Evolutionary conservation across 345 rosid genomes (phyloP).

Genomic region (Ceriops tagal): DNA sequence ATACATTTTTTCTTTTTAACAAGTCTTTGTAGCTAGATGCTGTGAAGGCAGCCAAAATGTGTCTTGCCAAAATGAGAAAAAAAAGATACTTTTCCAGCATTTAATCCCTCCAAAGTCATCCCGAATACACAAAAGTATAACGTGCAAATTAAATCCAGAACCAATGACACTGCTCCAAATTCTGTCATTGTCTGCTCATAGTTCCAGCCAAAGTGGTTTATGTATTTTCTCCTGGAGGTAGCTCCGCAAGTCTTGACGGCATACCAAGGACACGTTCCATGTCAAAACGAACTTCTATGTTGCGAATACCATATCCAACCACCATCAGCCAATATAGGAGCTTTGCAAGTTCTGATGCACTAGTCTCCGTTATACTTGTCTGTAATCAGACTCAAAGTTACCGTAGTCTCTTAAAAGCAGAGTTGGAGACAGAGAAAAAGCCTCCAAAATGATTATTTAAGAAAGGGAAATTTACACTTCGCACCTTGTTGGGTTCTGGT

Average conservation of each 20-base stretch:
- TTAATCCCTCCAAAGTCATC: too few relatives aligned
- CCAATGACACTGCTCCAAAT: background rate
- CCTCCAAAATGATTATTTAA: background rate
- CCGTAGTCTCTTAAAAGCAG: background rate
- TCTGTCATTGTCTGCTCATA: background rate
- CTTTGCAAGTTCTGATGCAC: slow-evolving; percentile 81
- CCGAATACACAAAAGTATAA: too few relatives aligned
- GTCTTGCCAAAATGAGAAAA: too few relatives aligned
- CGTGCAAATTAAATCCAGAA: background rate
- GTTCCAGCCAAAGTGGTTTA: slow-evolving; percentile 22
- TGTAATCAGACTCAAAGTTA: slow-evolving; percentile 25
- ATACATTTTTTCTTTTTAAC: too few relatives aligned
- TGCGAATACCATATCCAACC: slow-evolving; percentile 91
- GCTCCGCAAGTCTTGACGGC: slow-evolving; percentile 70
- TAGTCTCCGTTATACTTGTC: slow-evolving; percentile 73
- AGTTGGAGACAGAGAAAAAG: background rate
- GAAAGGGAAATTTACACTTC: background rate
- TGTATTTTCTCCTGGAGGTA: slow-evolving; percentile 81
- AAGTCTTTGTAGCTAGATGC: too few relatives aligned
- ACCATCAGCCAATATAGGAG: slow-evolving; percentile 94
- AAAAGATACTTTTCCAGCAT: too few relatives aligned
- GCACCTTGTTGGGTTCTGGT: too few relatives aligned
- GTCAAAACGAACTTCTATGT: slow-evolving; percentile 91
- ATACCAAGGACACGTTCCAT: slow-evolving; percentile 90
- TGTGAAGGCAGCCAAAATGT: too few relatives aligned